phyloP scores from a whole-genome alignment of 495 filamentous ascomycete species.

The Trichoderma reesei region DNA sequence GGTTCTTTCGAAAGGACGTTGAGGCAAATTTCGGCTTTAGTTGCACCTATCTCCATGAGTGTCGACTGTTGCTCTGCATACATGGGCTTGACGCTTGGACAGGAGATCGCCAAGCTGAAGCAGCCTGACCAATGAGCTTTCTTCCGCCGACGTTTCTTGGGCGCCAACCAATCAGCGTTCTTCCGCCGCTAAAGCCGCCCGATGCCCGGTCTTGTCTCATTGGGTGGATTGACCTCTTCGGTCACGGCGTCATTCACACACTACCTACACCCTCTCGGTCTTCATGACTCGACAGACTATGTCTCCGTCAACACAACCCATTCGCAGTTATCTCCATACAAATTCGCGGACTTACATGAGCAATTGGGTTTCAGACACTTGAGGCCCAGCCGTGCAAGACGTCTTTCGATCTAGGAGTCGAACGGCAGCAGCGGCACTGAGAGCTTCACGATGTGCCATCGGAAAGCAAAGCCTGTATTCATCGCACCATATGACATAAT shows the following conservation, averaged over 20 bases:
- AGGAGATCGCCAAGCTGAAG: neutral
- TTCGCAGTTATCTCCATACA: too few relatives aligned
- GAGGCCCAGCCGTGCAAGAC: too few relatives aligned
- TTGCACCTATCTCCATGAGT: neutral
- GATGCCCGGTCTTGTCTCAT: neutral
- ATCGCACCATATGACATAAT: too few relatives aligned
- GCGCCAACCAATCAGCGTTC: neutral
- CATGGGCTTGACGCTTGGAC: neutral
- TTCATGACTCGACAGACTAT: too few relatives aligned
- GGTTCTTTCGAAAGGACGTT: neutral
- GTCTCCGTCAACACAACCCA: too few relatives aligned
- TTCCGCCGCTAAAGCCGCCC: neutral
- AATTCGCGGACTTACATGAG: too few relatives aligned
- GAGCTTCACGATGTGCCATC: too few relatives aligned
- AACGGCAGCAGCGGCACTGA: too few relatives aligned
- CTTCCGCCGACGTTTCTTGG: neutral
- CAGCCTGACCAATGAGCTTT: neutral
- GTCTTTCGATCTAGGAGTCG: too few relatives aligned
- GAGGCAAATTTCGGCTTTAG: neutral
- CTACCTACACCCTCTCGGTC: neutral
- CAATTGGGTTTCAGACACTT: too few relatives aligned
- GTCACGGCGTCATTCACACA: neutral
- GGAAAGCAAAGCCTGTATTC: too few relatives aligned
- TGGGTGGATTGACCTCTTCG: neutral
- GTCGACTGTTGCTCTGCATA: neutral